A percentile compares a stretch with the other conserved stretches of the same genome.
Evolutionary conservation across 257 asterid species (phyloP).

Genomic region (Mentha longifolia): DNA sequence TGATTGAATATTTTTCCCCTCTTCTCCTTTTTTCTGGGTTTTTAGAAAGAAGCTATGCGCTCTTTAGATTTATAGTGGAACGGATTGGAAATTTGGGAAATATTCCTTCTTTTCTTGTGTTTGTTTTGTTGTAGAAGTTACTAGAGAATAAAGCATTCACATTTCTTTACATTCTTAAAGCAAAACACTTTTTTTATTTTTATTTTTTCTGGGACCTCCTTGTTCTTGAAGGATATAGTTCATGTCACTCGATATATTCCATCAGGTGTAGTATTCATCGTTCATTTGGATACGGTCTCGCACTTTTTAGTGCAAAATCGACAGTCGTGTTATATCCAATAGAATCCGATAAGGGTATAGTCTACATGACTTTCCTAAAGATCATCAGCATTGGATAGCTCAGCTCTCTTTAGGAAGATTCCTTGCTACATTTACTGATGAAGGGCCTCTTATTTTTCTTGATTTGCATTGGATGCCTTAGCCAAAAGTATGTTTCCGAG

Average conservation of each 20-base stretch:
- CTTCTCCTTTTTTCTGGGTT: not conserved
- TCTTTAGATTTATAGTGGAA: not conserved
- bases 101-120: not conserved
- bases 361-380: not conserved
- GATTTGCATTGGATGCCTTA: constrained; percentile 33
- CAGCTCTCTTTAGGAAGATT: constrained; percentile 6
- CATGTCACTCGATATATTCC: constrained; percentile 8
- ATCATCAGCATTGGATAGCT: constrained; percentile 15
- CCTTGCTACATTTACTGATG: constrained; percentile 19
- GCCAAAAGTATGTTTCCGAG: constrained; percentile 30
- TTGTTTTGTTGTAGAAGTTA: constrained; percentile 22
- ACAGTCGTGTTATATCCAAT: not conserved
- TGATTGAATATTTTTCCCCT: not conserved
- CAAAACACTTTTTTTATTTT: constrained; percentile 5
- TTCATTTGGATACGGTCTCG: not conserved
- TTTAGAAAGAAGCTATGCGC: not conserved
- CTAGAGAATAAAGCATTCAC: constrained; percentile 36
- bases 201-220: constrained; percentile 2
- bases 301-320: not conserved
- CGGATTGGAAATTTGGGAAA: not conserved
- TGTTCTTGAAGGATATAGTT: constrained; percentile 4
- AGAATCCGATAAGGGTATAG: constrained; percentile 7
- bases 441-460: constrained; percentile 9
- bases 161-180: constrained; percentile 31
- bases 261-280: not conserved